Base-by-base conservation (phyloP, 345 rosid species). In the Noccaea bulbosa region DNA sequence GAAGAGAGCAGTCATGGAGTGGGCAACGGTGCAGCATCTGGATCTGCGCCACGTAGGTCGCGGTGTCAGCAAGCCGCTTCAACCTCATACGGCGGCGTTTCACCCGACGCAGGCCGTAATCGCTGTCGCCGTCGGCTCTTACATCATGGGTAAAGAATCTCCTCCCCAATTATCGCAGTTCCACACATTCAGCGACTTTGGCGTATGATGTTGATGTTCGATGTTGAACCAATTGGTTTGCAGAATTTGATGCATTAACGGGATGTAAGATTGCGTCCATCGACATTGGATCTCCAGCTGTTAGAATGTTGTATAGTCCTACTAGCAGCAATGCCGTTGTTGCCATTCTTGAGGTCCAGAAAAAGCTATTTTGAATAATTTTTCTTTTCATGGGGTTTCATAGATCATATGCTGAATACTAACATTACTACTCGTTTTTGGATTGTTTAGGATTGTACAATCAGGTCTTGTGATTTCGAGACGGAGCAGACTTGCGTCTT, bases 1-100 rank as follows among this genome's bases (percentile, higher is more conserved):
- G 37, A 37, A 34, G 59, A 48, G 57, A 59, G 37, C 46, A 77
- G 63, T 62, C 50, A 94, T 94, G 99, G 97, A 94, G 90, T 94
- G 99, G 99, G 68, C 90, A 6, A 88, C 98, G 69, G 85, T 94
- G 76, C 99, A 94, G 83, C 99, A 94, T 74, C 92, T 91, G 81
- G 98, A 94, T 84, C 88, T 94, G 33, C 85, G 87, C 12, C 93
- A 94, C 55, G 84, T 91, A 5, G 89, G 88, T 45, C 89, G 95
- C 38, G 93, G 89, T 56, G 80, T 83, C 27, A 73, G 74, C 77
- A 87, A 81, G 55, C 90, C 89, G 9, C 73, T 91, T 71, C 98
- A 94, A 64, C 99, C 99, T 55, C 98, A 94, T 54, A 89, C 91
- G 15, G 91, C 93, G 4, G 84, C 95, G 14, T 94, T 94, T 81